Evolutionary conservation across 2,329 filamentous ascomycete species (phyloP).

Genomic region (Aspergillus tubingensis): DNA sequence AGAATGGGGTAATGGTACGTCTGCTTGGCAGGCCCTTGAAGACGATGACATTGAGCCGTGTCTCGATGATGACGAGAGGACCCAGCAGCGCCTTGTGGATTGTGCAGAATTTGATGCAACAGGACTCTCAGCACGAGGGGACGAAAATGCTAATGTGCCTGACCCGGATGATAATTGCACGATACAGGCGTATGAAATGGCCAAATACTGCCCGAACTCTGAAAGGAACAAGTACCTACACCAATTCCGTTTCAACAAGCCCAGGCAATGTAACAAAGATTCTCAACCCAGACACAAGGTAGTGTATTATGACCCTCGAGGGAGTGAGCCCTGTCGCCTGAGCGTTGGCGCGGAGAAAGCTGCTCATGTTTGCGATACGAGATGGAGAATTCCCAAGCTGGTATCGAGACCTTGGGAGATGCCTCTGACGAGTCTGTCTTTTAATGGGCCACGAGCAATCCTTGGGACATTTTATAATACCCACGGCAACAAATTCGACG

Average conservation of each 20-base stretch:
- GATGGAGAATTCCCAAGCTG: neutral
- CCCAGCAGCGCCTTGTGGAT: neutral
- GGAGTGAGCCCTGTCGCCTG: slow-evolving; percentile 21
- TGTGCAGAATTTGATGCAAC: neutral
- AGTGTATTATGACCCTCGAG: neutral
- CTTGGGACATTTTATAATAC: neutral
- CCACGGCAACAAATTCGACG: neutral
- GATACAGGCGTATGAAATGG: neutral
- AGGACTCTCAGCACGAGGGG: neutral
- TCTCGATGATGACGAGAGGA: neutral
- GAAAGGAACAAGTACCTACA: neutral
- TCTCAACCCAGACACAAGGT: no score
- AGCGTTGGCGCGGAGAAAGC: slow-evolving; percentile 25
- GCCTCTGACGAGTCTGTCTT: neutral
- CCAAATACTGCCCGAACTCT: neutral
- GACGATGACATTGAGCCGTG: neutral
- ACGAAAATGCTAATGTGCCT: neutral
- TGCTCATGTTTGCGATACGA: slow-evolving; percentile 19
- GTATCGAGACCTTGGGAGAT: neutral
- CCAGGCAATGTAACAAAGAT: neutral
- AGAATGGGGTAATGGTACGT: slow-evolving; percentile 35
- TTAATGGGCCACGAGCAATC: neutral
- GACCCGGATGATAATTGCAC: neutral
- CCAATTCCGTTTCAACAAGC: neutral
- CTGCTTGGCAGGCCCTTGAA: slow-evolving; percentile 6